Base-by-base conservation (phyloP, 2,329 filamentous ascomycete genomes). In the Harringtonia aguacate region DNA sequence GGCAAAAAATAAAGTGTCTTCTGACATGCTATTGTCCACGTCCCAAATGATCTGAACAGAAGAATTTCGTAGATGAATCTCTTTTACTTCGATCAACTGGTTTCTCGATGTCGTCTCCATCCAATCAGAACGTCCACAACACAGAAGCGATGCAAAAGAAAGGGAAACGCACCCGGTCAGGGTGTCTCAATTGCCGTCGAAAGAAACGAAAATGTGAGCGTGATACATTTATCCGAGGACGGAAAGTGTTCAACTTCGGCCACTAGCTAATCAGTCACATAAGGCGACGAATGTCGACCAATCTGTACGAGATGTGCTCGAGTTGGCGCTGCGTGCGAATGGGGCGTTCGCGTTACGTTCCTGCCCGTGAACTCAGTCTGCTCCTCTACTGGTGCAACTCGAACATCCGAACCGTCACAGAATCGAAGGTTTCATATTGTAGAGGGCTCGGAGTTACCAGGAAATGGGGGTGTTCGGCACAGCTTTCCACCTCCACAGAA, bases 331-430 rank as follows among this genome's bases (percentile, higher is more conserved):
- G 36, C n/a, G 13, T 42, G 40, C 18, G 34, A 42, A 42, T 42
- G 40, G 40, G 40, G 18, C 10, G 29, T 42, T 15, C 40, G 40
- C n/a, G 40, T 42, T 17, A 35, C 30, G n/a, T 42, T 42, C 18
- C 30, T 34, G 20, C 30, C 40, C 10, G 40, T 42, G 30, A 42
- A 42, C 14, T 27, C 40, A 24, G 21, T 42, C 22, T 10, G 7
- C 24, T 27, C 24, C 7, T 27, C 24, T 6, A 10, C 7, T 10
- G 10, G 24, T 10, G 10, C 24, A 10, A 6, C 24, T 7, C 10
- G n/a, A n/a, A n/a, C n/a, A n/a, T n/a, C n/a, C n/a, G n/a, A n/a
- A n/a, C n/a, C n/a, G n/a, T n/a, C n/a, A n/a, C n/a, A n/a, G n/a
- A n/a, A n/a, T n/a, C n/a, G n/a, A n/a, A n/a, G n/a, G n/a, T n/a